These are phyloP conservation scores for Achlya hypogyna DNA, from an alignment of 352 stramenopile genomes.

Conservation along the genomic window DNA sequence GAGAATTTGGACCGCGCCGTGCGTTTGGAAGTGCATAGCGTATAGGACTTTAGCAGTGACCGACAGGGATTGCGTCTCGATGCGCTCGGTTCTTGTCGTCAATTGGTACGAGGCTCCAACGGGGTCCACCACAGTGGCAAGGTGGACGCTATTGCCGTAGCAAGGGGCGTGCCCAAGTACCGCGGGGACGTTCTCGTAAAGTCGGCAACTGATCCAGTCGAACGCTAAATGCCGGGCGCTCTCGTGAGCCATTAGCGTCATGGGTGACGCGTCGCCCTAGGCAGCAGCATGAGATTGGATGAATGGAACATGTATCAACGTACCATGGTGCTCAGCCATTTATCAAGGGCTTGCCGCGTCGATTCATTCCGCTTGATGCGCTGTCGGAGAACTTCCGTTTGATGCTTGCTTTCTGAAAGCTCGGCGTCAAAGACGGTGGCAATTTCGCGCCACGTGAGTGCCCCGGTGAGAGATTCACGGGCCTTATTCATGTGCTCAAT, in stretches of 20 bases:
- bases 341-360: not conserved
- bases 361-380: not conserved
- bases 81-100: not conserved
- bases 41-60: not conserved
- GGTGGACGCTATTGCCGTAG: not conserved
- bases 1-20: not conserved
- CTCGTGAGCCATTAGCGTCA: not conserved
- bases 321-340: not conserved
- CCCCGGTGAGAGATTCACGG: too few relatives aligned
- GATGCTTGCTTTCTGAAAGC: not conserved
- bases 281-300: too few relatives aligned
- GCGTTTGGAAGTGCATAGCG: not conserved
- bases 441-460: not conserved
- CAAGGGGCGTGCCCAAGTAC: not conserved
- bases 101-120: not conserved
- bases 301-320: not conserved
- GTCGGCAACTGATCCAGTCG: not conserved
- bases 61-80: not conserved
- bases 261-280: not conserved
- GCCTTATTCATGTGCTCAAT: not conserved
- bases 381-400: not conserved
- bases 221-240: not conserved
- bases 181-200: not conserved
- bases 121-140: not conserved
- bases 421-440: not conserved